Evolutionary conservation across 1,284 basidiomycete genomes (phyloP).

Genomic region (Leccinum pachyderme): DNA sequence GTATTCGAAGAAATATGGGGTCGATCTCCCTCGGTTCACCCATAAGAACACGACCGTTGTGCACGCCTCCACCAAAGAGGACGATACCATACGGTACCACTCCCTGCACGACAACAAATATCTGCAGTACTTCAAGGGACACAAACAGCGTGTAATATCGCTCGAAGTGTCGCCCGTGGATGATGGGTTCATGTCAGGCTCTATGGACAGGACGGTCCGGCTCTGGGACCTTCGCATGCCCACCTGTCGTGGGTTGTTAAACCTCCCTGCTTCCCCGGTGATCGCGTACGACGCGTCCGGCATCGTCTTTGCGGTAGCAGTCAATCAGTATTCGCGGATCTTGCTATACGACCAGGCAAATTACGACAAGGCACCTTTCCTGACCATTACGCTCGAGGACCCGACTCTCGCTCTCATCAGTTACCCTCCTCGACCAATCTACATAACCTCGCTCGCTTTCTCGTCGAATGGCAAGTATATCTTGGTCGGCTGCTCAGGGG

Average conservation of each 20-base stretch:
- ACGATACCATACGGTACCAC: slow-evolving; percentile 94
- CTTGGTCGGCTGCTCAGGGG: slow-evolving; percentile 89
- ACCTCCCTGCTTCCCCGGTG: slow-evolving; percentile 72
- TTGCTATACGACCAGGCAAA: slow-evolving; percentile 87
- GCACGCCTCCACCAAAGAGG: slow-evolving; percentile 93
- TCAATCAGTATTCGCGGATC: slow-evolving; percentile 83
- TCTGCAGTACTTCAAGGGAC: slow-evolving; percentile 92
- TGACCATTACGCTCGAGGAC: slow-evolving; percentile 80
- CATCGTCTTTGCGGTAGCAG: slow-evolving; percentile 88
- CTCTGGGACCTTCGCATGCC: slow-evolving; percentile 92
- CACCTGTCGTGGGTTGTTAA: slow-evolving; percentile 71
- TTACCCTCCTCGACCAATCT: slow-evolving; percentile 84
- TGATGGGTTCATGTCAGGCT: slow-evolving; percentile 94
- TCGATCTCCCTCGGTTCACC: slow-evolving; percentile 91
- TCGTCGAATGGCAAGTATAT: slow-evolving; percentile 89
- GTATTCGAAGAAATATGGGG: slow-evolving; percentile 95
- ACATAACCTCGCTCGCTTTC: slow-evolving; percentile 90
- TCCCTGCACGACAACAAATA: slow-evolving; percentile 96
- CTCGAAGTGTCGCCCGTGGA: slow-evolving; percentile 91
- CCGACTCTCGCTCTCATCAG: slow-evolving; percentile 68
- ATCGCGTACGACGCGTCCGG: slow-evolving; percentile 91
- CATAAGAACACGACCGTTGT: slow-evolving; percentile 85
- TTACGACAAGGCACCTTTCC: slow-evolving; percentile 91
- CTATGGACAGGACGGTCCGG: slow-evolving; percentile 92
- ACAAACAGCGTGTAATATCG: slow-evolving; percentile 86